Base-by-base conservation (phyloP, 2,329 filamentous ascomycete genomes). In the Nemania diffusa region DNA sequence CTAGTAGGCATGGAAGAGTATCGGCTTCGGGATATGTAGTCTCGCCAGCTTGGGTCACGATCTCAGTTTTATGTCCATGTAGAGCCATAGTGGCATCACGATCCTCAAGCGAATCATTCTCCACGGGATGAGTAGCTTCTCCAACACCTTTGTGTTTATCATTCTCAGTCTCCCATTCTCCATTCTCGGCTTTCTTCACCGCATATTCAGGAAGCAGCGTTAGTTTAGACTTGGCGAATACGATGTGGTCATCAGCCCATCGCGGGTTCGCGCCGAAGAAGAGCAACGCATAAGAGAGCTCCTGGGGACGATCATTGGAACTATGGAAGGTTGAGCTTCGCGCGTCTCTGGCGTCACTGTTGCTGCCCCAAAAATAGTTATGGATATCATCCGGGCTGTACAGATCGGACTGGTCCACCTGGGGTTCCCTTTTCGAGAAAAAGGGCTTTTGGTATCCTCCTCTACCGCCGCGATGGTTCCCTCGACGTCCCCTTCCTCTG, bases 201-300 rank as follows among this genome's bases (percentile, higher is more conserved):
- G 9, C 44, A 51, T 73, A 76, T 17, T 73, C 74, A 1, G 75
- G 75, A 5, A 76, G 62, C 15, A 75, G 42, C 7, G 34, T 5
- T 44, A 76, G 57, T 2, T 68, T 70, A 6, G 73, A 72, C 48
- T 72, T 74, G 15, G 67, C 72, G 46, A 75, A 75, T 52, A 77
- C 58, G 57, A 74, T 73, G 6, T 57, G 67, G 5, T 76, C 70
- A 17, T 24, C 55, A 1, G 15, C 40, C 75, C 75, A 76, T 20
- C 69, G 72, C 15, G 72, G 70, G 52, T 76, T 73, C 11, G 69
- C 71, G 1, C 55, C 52, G 15, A 1, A 3, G 63, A 72, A 75
- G 11, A 76, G 66, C 11, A 73, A 34, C 57, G 75, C 6, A 57
- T 73, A 69, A 3, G 70, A 68, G 15, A 76, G 69, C 50, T 73